Evolutionary conservation across 495 filamentous ascomycete species (phyloP), one percentile per base, ranked within the genome.

Genomic region (Penicillium desertorum): DNA sequence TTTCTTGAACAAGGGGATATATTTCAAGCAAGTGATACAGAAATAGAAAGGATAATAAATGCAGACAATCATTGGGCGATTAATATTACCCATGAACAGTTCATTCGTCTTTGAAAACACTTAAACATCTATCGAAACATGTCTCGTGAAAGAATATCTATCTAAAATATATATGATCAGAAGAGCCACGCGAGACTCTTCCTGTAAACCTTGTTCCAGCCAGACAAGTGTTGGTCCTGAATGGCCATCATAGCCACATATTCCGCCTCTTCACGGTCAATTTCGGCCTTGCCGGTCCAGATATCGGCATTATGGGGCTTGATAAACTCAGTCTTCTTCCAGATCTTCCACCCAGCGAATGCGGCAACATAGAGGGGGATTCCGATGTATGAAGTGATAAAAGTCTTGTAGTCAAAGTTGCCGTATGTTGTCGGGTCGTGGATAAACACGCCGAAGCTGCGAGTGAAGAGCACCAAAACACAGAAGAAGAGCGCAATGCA

Each of bases 311-410:
- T n/a, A 10, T 23, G 42, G 4, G 42, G 20, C 42, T 39, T 39
- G 16, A 44, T 14, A 44, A 44, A 1, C 10, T 44, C 42, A 37
- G 65, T 77, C 71, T 74, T 79, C 50, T 69, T 79, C 57, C 70
- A 49, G 49, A 80, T 45, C 71, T 88, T 89, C 65, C 86, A 85
- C 5, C 85, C 85, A 46, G 81, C 71, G 64, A 88, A 80, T 68
- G 87, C 76, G 49, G 79, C 72, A 0, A 91, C 63, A 64, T 87
- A 91, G 25, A 90, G 67, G 11, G 85, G 84, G 61, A 91, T 89
- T 36, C 87, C 88, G 16, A 88, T 79, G 61, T 90, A 89, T 10
- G 81, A 82, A 0, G 87, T 89, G 63, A 91, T 77, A 66, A 90
- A 90, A 61, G 81, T 86, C 66, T 82, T 81, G 61, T 82, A 81